Evolutionary conservation across 371 early-diverging fungal genomes (phyloP).

Genomic region (Mucor plumbeus): DNA sequence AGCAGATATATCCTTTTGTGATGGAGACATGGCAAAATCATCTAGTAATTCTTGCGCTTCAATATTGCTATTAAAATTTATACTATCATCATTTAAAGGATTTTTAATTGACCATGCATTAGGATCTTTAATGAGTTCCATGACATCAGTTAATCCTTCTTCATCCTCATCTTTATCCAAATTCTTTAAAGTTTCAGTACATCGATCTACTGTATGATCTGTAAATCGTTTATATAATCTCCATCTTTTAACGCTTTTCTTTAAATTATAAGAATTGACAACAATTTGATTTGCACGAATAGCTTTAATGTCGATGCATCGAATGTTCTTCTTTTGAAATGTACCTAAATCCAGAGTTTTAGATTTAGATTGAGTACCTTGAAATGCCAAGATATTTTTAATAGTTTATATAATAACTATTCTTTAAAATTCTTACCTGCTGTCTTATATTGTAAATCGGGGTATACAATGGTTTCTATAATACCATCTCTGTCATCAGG

Average conservation of each 20-base stretch:
- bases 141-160: background rate
- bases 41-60: slow-evolving; percentile 38
- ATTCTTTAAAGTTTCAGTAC: slow-evolving; percentile 20
- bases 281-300: background rate
- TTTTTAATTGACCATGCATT: slow-evolving; percentile 31
- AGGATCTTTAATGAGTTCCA: slow-evolving; percentile 32
- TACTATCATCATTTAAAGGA: background rate
- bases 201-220: slow-evolving; percentile 31
- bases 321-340: slow-evolving; percentile 17
- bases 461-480: slow-evolving; percentile 34
- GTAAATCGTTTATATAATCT: slow-evolving; percentile 38
- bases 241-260: background rate
- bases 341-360: background rate
- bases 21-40: slow-evolving; percentile 57
- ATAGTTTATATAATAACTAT: too few species aligned
- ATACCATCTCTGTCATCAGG: slow-evolving; percentile 35
- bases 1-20: slow-evolving; percentile 55
- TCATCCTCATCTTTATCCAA: slow-evolving; percentile 21
- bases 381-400: too few species aligned
- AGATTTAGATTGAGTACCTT: background rate
- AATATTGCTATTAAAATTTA: slow-evolving; percentile 1
- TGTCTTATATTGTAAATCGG: slow-evolving; percentile 32
- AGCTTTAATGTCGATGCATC: slow-evolving; percentile 11
- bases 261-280: background rate
- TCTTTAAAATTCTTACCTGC: background rate